Percentiles rank a stretch among this genome's conserved stretches.
Conservation (phyloP, 352 stramenopile genomes). For the Pythium sukuiense region DNA sequence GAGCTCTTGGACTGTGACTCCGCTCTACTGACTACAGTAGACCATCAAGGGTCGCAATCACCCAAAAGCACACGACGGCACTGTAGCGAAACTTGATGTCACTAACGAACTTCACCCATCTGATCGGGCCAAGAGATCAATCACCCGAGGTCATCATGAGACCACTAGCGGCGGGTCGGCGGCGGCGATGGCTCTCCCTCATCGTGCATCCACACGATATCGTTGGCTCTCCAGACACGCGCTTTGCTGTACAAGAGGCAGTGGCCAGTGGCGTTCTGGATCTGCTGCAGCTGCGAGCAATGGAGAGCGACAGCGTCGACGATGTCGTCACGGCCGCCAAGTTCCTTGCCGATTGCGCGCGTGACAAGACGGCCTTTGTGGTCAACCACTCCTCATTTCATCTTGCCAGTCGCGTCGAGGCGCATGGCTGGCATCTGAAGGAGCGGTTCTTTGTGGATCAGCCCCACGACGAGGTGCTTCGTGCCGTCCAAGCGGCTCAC, state of each 20-base stretch:
- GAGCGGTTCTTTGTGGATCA: conserved; percentile 11
- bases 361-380: not conserved
- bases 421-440: conserved; percentile 27
- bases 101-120: not conserved
- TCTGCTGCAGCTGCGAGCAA: conserved; percentile 33
- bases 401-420: not conserved
- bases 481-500: not conserved
- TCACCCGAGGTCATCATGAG: not conserved
- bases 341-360: conserved; percentile 4
- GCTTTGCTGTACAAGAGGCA: not conserved
- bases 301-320: conserved; percentile 8
- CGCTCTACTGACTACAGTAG: conserved; percentile 10
- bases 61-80: conserved; percentile 24
- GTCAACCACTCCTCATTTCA: conserved; percentile 25
- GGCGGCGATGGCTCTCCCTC: conserved; percentile 25
- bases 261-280: conserved; percentile 23
- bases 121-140: not conserved
- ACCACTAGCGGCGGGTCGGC: not conserved
- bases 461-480: not conserved
- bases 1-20: not conserved
- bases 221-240: conserved; percentile 2
- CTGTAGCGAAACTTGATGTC: not conserved
- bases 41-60: conserved; percentile 28
- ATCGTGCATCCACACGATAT: conserved; percentile 34
- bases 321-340: conserved; percentile 10